Evolutionary conservation across 352 stramenopile genomes (phyloP).

Genomic region (Pythium vanterpoolii): DNA sequence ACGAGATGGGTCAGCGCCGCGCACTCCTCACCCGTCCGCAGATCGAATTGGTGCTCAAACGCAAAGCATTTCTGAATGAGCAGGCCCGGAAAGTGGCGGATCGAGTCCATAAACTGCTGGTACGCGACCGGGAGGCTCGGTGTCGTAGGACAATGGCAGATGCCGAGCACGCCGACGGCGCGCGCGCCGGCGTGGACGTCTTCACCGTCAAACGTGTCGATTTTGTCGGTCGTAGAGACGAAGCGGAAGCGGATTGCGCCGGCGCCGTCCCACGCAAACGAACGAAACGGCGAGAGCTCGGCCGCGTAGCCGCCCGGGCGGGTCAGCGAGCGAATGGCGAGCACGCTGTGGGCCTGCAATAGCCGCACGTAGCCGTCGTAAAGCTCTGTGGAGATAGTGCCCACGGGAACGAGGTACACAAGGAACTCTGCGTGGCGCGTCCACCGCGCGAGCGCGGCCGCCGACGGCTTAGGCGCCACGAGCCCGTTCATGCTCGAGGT

Average conservation of each 20-base stretch:
- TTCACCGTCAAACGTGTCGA: slow-evolving; percentile 62
- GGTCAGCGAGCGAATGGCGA: slow-evolving; percentile 66
- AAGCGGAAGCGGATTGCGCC: slow-evolving; percentile 69
- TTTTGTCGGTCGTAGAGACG: slow-evolving; percentile 53
- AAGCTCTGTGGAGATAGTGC: slow-evolving; percentile 51
- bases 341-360: slow-evolving; percentile 46
- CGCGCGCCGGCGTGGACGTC: slow-evolving; percentile 69
- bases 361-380: slow-evolving; percentile 61
- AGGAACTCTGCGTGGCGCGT: slow-evolving; percentile 68
- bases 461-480: slow-evolving; percentile 26
- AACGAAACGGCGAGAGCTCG: slow-evolving; percentile 79
- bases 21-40: slow-evolving; percentile 50
- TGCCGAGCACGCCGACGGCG: slow-evolving; percentile 69
- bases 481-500: slow-evolving; percentile 27
- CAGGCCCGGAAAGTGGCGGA: slow-evolving; percentile 60
- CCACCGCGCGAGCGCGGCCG: slow-evolving; percentile 39
- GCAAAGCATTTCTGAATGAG: slow-evolving; percentile 81
- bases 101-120: slow-evolving; percentile 62
- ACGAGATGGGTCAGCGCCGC: slow-evolving; percentile 60
- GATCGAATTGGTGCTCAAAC: slow-evolving; percentile 80
- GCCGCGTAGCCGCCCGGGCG: slow-evolving; percentile 70
- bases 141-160: slow-evolving; percentile 79
- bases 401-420: slow-evolving; percentile 80
- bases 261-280: slow-evolving; percentile 59
- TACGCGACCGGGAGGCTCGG: slow-evolving; percentile 52